A percentile compares a stretch with the other conserved stretches of the same genome.
These are phyloP conservation scores for Colletotrichum gigasporum DNA, from an alignment of 2,329 filamentous ascomycete genomes.

Conservation along the genomic window DNA sequence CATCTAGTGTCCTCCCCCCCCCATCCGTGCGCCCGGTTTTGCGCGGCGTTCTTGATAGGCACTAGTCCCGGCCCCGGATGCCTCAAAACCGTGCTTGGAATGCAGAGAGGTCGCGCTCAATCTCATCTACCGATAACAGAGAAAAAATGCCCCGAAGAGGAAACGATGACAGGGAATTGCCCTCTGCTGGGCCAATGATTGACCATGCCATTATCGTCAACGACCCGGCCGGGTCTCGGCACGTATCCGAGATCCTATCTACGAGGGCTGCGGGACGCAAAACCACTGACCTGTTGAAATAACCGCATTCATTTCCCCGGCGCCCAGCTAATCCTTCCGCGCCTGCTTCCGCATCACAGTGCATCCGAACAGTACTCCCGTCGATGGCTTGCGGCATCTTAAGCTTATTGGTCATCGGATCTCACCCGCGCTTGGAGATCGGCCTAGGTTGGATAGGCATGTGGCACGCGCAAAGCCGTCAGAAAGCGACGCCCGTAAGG, in stretches of 20 bases:
- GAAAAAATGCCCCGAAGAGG: background rate
- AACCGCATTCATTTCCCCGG: slow-evolving; percentile 10
- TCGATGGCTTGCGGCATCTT: background rate
- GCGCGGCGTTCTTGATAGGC: slow-evolving; percentile 18
- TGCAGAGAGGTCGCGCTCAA: no score
- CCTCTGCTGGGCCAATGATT: background rate
- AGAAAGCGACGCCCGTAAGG: slow-evolving; percentile 3
- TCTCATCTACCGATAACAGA: background rate
- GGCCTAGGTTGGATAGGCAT: background rate
- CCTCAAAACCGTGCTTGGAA: no score
- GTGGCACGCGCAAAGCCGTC: background rate
- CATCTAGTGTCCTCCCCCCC: background rate
- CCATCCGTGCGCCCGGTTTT: slow-evolving; percentile 21
- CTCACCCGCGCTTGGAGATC: background rate
- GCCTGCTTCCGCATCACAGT: slow-evolving; percentile 26
- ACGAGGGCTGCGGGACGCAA: slow-evolving; percentile 19
- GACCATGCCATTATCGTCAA: slow-evolving; percentile 8
- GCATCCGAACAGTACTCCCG: slow-evolving; percentile 22
- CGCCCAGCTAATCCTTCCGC: background rate
- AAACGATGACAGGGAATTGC: background rate
- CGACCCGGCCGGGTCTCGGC: slow-evolving; percentile 3
- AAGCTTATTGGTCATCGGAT: background rate
- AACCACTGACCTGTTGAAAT: background rate
- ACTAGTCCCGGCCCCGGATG: background rate
- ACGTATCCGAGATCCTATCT: slow-evolving; percentile 27